Evolutionary conservation across 345 rosid genomes (phyloP), one percentile per base, ranked within the genome.

Genomic region (Hevea brasiliensis): DNA sequence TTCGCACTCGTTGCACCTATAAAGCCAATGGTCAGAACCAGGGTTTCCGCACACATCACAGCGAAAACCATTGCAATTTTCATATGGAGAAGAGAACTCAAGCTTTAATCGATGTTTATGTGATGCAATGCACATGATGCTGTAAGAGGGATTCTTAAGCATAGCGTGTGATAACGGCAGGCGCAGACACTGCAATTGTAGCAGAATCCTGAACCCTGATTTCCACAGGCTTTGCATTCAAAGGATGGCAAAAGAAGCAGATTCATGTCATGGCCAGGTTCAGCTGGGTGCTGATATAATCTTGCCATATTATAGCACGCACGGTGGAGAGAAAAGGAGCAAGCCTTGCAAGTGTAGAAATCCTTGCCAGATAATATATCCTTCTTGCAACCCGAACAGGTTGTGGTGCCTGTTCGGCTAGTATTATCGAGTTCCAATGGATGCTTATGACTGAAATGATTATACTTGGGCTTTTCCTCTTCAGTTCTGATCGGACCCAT

Each of bases 281-380:
- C 63, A 3, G 61, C 61, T 26, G 18, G 18, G 35, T 26, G 61
- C 4, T 59, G 37, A 18, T 59, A 59, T 59, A 59, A 3, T 14
- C 40, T 59, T 59, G 40, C n/a, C 63, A 59, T 59, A 59, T 27
- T 59, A 20, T 59, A 59, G 18, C 63, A 59, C 5, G n/a, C n/a
- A 6, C 63, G 18, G 7, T 59, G 63, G 40, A 59, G 63, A 59
- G 40, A 27, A 59, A 4, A 59, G 5, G 63, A 59, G 63, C 63
- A 59, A 59, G 24, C 6, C 9, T 59, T 27, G 32, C 63, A 27
- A 3, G 63, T 59, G 40, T 59, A 59, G 40, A 59, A 59, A 26
- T 59, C 63, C 14, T 59, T 59, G 37, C 41, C 41, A 5, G 63
- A 20, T 59, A 18, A 20, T 26, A 59, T 59, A 59, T 13, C 14